These are phyloP conservation scores for Suillus paluster DNA, from an alignment of 768 basidiomycete species.

Conservation along the genomic window DNA sequence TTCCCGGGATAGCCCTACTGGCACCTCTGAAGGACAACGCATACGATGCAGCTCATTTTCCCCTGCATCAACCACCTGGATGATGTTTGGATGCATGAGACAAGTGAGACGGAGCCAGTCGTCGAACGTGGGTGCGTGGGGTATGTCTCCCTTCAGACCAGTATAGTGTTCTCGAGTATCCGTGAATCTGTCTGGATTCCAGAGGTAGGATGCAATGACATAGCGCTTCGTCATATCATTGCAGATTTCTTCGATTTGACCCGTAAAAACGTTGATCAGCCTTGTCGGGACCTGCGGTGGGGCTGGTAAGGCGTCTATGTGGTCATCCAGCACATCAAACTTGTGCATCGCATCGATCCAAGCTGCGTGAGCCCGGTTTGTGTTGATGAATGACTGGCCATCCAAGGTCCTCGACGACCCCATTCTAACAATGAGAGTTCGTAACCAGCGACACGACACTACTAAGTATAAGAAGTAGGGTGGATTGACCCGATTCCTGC, in stretches of 20 bases:
- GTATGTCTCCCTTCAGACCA: neutral
- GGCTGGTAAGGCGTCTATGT: neutral
- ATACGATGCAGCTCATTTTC: neutral
- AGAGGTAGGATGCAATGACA: constrained; percentile 3
- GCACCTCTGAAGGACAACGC: neutral
- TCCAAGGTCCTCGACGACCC: neutral
- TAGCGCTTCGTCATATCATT: neutral
- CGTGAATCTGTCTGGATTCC: neutral
- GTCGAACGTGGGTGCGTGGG: neutral
- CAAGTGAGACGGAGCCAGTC: neutral
- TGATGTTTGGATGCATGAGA: neutral
- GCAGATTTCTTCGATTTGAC: neutral
- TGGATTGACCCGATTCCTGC: neutral
- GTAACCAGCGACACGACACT: neutral
- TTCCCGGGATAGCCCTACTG: neutral
- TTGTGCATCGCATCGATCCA: neutral
- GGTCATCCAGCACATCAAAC: neutral
- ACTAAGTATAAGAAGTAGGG: neutral
- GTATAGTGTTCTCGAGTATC: neutral
- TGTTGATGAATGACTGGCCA: neutral
- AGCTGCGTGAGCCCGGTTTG: neutral
- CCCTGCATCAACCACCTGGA: neutral
- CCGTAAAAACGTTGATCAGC: neutral
- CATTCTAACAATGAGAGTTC: neutral
- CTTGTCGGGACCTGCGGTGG: neutral